Conservation (phyloP, 768 basidiomycete species). For the Tulasnella sp. region DNA sequence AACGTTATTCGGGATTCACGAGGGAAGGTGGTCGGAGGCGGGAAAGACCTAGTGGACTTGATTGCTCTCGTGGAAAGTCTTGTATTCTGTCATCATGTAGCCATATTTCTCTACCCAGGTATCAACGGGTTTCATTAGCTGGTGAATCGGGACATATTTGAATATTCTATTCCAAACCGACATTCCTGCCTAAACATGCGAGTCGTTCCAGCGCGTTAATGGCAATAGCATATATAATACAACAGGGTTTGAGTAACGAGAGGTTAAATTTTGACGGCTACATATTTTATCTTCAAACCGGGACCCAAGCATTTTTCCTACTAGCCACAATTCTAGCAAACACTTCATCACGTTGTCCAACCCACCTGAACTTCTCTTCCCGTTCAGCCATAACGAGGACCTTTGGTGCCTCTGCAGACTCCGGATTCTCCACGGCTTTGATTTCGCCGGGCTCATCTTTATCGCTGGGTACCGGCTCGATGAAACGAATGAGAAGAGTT, state of each 20-base stretch:
- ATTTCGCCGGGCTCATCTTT: background rate
- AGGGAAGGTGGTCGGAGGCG: background rate
- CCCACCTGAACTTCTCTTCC: conserved; percentile 62
- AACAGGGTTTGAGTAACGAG: background rate
- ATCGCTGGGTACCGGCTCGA: conserved; percentile 7
- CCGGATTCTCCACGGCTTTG: conserved; percentile 24
- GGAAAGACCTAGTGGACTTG: background rate
- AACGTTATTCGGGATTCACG: background rate
- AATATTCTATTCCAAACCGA: background rate
- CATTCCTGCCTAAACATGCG: background rate
- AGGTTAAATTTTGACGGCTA: background rate
- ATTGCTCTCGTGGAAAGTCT: background rate
- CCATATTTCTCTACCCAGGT: background rate
- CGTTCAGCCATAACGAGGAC: conserved; percentile 42
- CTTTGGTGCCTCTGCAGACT: background rate
- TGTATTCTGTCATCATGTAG: background rate
- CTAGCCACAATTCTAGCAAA: conserved; percentile 65
- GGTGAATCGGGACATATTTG: no score
- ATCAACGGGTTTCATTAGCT: no score
- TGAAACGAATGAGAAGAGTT: conserved; percentile 54
- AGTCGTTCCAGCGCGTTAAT: background rate
- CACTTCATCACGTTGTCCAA: conserved; percentile 65
- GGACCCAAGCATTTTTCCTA: conserved; percentile 56
- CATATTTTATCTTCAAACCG: conserved; percentile 41
- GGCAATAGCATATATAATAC: background rate